Conservation (phyloP, 495 filamentous ascomycete species). For the Aspergillus steynii region DNA sequence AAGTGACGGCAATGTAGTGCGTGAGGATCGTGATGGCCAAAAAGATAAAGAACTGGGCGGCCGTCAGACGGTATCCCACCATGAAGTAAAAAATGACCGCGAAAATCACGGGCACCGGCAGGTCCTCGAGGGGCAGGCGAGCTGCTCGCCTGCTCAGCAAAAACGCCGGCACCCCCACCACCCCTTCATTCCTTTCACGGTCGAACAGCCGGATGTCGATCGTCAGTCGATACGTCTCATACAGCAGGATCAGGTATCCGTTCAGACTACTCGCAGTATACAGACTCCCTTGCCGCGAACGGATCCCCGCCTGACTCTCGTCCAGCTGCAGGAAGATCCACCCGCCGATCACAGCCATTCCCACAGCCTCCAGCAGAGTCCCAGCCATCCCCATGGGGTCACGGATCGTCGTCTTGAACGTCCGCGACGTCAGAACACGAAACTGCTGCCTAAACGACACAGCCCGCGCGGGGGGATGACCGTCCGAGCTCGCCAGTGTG, state of each 20-base stretch:
- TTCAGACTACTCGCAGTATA: slow-evolving; percentile 68
- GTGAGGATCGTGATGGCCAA: slow-evolving; percentile 61
- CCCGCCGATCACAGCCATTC: slow-evolving; percentile 66
- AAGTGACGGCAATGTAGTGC: slow-evolving; percentile 67
- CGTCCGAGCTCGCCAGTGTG: slow-evolving; percentile 7
- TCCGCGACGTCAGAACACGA: slow-evolving; percentile 62
- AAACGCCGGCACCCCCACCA: slow-evolving; percentile 65
- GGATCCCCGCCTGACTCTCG: slow-evolving; percentile 57
- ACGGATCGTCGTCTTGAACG: slow-evolving; percentile 63
- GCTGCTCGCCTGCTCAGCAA: slow-evolving; percentile 65
- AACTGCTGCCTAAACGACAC: slow-evolving; percentile 58
- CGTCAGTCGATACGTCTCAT: slow-evolving; percentile 69
- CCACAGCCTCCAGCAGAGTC: slow-evolving; percentile 61
- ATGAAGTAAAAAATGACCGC: slow-evolving; percentile 73
- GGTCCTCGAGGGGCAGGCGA: slow-evolving; percentile 63
- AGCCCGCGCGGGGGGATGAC: background rate
- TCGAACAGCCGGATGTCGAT: slow-evolving; percentile 74
- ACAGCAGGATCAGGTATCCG: slow-evolving; percentile 71
- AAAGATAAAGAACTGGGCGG: slow-evolving; percentile 66
- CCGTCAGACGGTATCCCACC: slow-evolving; percentile 64
- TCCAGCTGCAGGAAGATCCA: slow-evolving; percentile 68
- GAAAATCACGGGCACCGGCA: slow-evolving; percentile 68
- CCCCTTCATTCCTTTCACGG: slow-evolving; percentile 68
- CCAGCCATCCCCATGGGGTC: slow-evolving; percentile 72
- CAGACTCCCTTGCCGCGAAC: slow-evolving; percentile 64